Evolutionary conservation across 306 rosid genomes (phyloP).

Genomic region (Arachis stenosperma): DNA sequence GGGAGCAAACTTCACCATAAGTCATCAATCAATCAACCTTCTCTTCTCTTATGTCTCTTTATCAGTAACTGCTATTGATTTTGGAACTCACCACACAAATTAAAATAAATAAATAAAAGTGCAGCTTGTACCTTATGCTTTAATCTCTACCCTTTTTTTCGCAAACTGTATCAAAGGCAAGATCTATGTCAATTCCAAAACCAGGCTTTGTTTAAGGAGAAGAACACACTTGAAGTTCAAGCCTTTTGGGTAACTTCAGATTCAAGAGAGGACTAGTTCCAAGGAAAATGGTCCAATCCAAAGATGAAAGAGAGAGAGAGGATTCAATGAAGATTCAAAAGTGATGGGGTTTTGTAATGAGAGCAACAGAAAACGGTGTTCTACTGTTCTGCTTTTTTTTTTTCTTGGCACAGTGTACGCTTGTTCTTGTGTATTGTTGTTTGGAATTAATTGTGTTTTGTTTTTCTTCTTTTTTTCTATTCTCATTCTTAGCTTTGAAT

Average conservation of each 20-base stretch:
- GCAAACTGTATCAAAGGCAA: slow-evolving; percentile 38
- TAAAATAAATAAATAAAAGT: slow-evolving; percentile 1
- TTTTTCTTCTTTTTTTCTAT: too few species aligned
- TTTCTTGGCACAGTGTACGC: not conserved
- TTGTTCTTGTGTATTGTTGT: slow-evolving; percentile 1
- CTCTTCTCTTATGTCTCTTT: slow-evolving; percentile 23
- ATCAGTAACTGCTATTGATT: slow-evolving; percentile 35
- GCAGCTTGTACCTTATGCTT: slow-evolving; percentile 30
- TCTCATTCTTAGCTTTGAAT: slow-evolving; percentile 52
- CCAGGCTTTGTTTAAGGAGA: not conserved
- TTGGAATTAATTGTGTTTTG: not conserved
- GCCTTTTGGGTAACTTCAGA: slow-evolving; percentile 18
- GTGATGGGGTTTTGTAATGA: not conserved
- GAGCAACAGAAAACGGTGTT: slow-evolving; percentile 25
- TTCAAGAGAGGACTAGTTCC: slow-evolving; percentile 28
- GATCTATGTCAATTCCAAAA: slow-evolving; percentile 54
- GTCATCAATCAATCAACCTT: not conserved
- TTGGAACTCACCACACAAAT: slow-evolving; percentile 13
- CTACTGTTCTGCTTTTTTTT: not conserved
- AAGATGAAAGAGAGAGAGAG: not conserved
- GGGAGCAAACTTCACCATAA: slow-evolving; percentile 39
- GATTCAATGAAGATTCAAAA: slow-evolving; percentile 44
- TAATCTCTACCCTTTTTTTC: not conserved
- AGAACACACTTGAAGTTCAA: slow-evolving; percentile 27
- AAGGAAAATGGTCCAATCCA: slow-evolving; percentile 1